Conservation (phyloP, 1,139 yeast genomes). For the Zygoascus meyerae region DNA sequence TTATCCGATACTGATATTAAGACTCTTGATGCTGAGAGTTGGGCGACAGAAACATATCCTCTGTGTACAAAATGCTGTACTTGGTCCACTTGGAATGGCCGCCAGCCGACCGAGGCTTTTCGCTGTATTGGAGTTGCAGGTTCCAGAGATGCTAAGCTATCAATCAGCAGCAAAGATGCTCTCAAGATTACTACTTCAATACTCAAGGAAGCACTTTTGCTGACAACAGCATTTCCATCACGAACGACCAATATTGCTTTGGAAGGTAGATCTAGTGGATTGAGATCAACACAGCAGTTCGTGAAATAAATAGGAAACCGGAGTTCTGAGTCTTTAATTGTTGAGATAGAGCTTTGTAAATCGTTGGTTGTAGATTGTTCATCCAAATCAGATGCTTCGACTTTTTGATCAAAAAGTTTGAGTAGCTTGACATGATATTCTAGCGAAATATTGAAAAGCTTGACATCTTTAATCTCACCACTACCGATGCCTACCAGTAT, state of each 20-base stretch:
- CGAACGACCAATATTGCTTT: conserved; percentile 48
- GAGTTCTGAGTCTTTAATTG: conserved; percentile 15
- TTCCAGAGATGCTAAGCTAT: conserved; percentile 20
- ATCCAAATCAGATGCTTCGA: conserved; percentile 5
- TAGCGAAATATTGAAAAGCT: conserved; percentile 22
- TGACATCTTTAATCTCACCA: conserved; percentile 19
- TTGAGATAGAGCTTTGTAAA: conserved; percentile 13
- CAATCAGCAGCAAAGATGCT: conserved; percentile 28
- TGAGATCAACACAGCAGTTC: conserved; percentile 28
- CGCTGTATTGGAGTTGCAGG: not conserved
- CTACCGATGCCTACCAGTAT: conserved; percentile 16
- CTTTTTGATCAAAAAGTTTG: conserved; percentile 20
- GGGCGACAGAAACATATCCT: conserved; percentile 23
- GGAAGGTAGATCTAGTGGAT: conserved; percentile 41
- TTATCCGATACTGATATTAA: conserved; percentile 3
- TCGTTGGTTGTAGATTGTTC: conserved; percentile 12
- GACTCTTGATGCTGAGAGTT: conserved; percentile 16
- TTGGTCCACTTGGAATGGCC: conserved; percentile 10
- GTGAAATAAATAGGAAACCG: conserved; percentile 22
- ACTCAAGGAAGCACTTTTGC: conserved; percentile 31
- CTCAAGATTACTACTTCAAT: conserved; percentile 21
- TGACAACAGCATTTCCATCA: conserved; percentile 49
- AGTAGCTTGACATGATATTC: conserved; percentile 28
- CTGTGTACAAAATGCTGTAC: conserved; percentile 18
- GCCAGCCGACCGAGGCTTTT: not conserved